Base-by-base conservation (phyloP, 164 flowering plant genomes). In the Chloranthus sessilifolius region DNA sequence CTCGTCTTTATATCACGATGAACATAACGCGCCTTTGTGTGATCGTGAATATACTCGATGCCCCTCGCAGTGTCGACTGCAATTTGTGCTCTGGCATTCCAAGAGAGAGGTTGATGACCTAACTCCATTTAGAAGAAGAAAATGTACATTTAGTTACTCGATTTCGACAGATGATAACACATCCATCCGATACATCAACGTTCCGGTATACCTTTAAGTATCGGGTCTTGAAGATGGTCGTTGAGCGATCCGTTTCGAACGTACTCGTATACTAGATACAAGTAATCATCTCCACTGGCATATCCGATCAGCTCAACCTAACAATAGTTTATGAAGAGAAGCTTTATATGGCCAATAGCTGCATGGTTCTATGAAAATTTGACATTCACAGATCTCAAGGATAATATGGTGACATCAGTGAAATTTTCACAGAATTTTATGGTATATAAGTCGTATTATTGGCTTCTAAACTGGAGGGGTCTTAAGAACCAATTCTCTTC, bases 1-100 rank as follows among this genome's bases (percentile, higher is more conserved):
- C 71, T 80, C 7, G 83, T 83, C 67, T 83, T 83, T 60, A 83
- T 80, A 46, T 83, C 90, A 11, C 80, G 78, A 62, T 83, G 90
- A 38, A 83, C 90, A 62, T 80, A 80, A 3, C 70, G 70, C 1
- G 80, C 60, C 63, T 83, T 83, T 12, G 86, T 80, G 63, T 80
- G 82, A 37, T 83, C 90, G 53, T 83, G 90, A 40, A 83, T 80
- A 60, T 80, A 83, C 31, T 80, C 86, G 14, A 80, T 74, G 21
- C 86, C 86, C 60, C 74, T 80, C 24, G 90, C 90, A 27, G 86
- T 64, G 57, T 78, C 82, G 19, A 83, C 67, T 17, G 86, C 85
- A 30, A 83, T 77, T 56, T 76, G 81, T 24, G 75, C 60, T 72
- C 90, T 83, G 55, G 79, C 79, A 27, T 68, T 66, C 90, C 90